Evolutionary conservation across 306 rosid species (phyloP), one percentile per base, ranked within the genome.

Genomic region (Herpetospermum pedunculosum): DNA sequence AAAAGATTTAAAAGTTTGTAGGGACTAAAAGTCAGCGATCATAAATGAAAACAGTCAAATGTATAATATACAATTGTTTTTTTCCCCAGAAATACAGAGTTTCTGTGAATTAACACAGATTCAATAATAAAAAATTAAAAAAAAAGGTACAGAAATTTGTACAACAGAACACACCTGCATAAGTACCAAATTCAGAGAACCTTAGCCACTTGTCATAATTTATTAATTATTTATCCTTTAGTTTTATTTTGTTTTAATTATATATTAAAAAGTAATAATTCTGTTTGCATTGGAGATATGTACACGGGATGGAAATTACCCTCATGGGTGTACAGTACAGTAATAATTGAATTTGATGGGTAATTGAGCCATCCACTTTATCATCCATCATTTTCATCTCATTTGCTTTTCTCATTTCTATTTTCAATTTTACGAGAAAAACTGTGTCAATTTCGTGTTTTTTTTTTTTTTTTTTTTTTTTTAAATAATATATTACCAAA

Each of bases 141-240:
- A 30, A 16, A 59, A 59, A 59, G 3, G 68, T 60, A 60, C 69
- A 60, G 41, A 60, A 60, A 60, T 15, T 60, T 30, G 69, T 60
- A 60, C 69, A 60, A 60, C 69, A 60, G 5, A 60, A 60, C 25
- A 60, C 69, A 60, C 44, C 69, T 60, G 69, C 69, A 32, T 60
- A 60, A 32, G 69, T 60, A 34, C 69, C 69, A 60, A 60, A 60
- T 60, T 44, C 69, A 32, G 44, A 60, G 69, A 60, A 60, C 69
- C 69, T 60, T 16, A 16, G 44, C 69, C 69, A 60, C 44, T 60
- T 60, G 44, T 60, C 69, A 60, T 60, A 13, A 57, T 13, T 28
- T 13, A 13, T 28, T 12, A 4, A 57, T 57, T 57, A 0, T 55
- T 57, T 12, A 23, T 55, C 11, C 8, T 26, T 25, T 16, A 2